Evolutionary conservation across 176 grass and related monocot genomes (phyloP).

Genomic region (Bromus sterilis): DNA sequence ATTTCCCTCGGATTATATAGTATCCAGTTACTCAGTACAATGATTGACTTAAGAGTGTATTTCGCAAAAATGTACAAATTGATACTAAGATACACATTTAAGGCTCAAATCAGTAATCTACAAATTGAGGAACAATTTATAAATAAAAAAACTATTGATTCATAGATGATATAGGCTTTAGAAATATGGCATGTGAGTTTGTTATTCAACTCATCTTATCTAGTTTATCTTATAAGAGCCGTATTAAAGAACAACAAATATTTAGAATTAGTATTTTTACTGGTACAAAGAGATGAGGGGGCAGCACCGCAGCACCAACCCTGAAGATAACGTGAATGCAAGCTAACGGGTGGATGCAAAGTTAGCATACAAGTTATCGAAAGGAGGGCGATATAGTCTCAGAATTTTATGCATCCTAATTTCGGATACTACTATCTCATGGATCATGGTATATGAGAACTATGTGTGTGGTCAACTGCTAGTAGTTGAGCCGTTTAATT

Average conservation of each 20-base stretch:
- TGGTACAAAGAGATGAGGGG: background rate
- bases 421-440: background rate
- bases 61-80: background rate
- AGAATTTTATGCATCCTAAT: constrained; percentile 7
- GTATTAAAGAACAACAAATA: background rate
- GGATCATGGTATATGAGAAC: background rate
- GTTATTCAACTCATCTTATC: background rate
- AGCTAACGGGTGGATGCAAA: background rate
- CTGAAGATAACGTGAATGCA: background rate
- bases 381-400: background rate
- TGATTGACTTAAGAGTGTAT: background rate
- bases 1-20: background rate
- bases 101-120: background rate
- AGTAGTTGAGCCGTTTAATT: background rate
- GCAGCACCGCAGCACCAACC: background rate
- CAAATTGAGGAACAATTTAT: background rate
- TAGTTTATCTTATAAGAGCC: background rate
- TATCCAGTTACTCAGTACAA: background rate
- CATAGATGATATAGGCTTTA: background rate
- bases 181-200: background rate
- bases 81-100: background rate
- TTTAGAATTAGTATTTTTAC: background rate
- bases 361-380: background rate
- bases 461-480: background rate
- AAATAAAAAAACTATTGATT: background rate